phyloP scores from a whole-genome alignment of 1,284 basidiomycete genomes.

The Trichosporon ovoides region DNA sequence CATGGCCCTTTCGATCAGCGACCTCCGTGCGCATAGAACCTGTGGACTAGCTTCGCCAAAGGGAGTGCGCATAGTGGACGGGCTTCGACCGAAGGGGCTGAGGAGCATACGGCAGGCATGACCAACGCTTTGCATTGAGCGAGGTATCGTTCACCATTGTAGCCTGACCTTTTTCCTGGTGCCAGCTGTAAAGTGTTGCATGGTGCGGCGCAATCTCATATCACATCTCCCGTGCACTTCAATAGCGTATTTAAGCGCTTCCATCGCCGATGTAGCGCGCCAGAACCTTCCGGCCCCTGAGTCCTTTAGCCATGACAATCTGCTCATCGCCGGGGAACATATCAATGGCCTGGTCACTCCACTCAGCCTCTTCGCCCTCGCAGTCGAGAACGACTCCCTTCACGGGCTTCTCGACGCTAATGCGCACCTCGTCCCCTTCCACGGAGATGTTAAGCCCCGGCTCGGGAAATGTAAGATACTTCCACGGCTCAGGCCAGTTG shows the following conservation, averaged over 20 bases:
- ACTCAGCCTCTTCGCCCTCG: slow-evolving; percentile 58
- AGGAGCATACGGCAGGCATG: too few relatives aligned
- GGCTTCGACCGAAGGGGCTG: too few relatives aligned
- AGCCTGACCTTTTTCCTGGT: too few relatives aligned
- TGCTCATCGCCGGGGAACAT: slow-evolving; percentile 76
- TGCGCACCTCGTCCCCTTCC: slow-evolving; percentile 58
- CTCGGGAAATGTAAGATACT: slow-evolving; percentile 74
- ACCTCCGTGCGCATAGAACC: too few relatives aligned
- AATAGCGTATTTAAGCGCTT: neutral
- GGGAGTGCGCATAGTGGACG: too few relatives aligned
- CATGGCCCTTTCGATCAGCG: too few relatives aligned
- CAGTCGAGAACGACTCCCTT: slow-evolving; percentile 79
- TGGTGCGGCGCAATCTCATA: too few relatives aligned
- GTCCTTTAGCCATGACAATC: slow-evolving; percentile 57
- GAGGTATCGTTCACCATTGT: too few relatives aligned
- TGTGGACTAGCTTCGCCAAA: too few relatives aligned
- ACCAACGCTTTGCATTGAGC: too few relatives aligned
- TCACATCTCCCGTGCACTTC: too few relatives aligned
- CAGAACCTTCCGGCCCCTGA: slow-evolving; percentile 61
- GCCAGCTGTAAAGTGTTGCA: too few relatives aligned
- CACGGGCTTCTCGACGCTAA: slow-evolving; percentile 64
- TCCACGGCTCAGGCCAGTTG: slow-evolving; percentile 80
- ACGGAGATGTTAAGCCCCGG: slow-evolving; percentile 57
- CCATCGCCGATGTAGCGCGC: slow-evolving; percentile 48
- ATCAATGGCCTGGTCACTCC: slow-evolving; percentile 83